These are phyloP conservation scores for Rhodotorula sp. DNA, from an alignment of 1,284 basidiomycete species.

Conservation along the genomic window DNA sequence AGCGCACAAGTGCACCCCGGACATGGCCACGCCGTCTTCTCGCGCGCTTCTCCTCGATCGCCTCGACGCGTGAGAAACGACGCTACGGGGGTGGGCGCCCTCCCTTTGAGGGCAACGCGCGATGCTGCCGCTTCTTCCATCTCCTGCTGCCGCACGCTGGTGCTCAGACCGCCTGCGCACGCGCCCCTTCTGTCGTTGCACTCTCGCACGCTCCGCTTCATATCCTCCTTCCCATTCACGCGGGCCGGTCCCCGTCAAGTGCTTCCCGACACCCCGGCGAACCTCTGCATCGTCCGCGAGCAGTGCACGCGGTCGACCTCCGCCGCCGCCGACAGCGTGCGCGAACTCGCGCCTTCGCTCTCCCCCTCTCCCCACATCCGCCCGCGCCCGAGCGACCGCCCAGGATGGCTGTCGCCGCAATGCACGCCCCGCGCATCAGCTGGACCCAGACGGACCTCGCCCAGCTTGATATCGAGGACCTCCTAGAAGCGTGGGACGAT, in stretches of 20 bases:
- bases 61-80: not conserved
- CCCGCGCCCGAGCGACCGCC: not conserved
- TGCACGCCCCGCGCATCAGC: slow-evolving; percentile 3
- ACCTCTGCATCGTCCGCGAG: not conserved
- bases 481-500: slow-evolving; percentile 23
- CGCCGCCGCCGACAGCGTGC: too few species aligned
- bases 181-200: not conserved
- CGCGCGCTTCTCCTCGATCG: too few species aligned
- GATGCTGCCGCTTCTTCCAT: not conserved
- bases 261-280: too few species aligned
- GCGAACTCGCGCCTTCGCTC: not conserved
- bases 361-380: not conserved
- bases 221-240: not conserved
- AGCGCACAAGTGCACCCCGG: too few species aligned
- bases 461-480: slow-evolving; percentile 36
- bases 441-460: slow-evolving; percentile 23
- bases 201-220: not conserved
- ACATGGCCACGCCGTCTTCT: too few species aligned
- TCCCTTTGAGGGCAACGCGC: not conserved
- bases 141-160: not conserved
- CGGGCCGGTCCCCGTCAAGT: too few species aligned
- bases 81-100: too few species aligned
- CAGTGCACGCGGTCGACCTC: not conserved
- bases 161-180: not conserved
- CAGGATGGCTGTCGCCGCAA: not conserved